Conservation (phyloP, 345 rosid genomes). For the Iberis pinnata region DNA sequence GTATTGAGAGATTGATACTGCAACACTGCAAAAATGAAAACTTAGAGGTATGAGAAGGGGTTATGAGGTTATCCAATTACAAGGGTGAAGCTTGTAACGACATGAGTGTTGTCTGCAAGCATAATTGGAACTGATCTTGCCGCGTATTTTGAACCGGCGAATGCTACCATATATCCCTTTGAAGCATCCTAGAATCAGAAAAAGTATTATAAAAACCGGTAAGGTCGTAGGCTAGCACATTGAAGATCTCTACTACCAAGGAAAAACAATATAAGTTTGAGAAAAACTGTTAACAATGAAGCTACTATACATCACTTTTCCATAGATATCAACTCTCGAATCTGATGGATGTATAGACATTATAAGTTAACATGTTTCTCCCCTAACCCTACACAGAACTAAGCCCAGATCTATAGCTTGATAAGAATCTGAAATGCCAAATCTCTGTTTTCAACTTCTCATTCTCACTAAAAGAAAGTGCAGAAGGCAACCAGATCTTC, state of each 20-base stretch:
- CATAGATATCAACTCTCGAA: not conserved
- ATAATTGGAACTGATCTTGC: slow-evolving; percentile 80
- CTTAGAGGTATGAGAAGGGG: too few relatives aligned
- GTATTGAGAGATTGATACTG: not conserved
- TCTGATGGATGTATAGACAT: not conserved
- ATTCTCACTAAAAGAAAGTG: not conserved
- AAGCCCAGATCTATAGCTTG: not conserved
- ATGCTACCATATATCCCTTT: slow-evolving; percentile 97
- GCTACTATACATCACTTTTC: not conserved
- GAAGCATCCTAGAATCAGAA: slow-evolving; percentile 40
- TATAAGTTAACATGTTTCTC: not conserved
- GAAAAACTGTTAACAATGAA: slow-evolving; percentile 1
- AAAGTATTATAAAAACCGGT: not conserved
- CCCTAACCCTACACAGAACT: not conserved
- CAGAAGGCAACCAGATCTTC: not conserved
- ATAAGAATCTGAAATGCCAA: not conserved
- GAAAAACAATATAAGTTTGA: not conserved
- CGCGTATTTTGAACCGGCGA: slow-evolving; percentile 93
- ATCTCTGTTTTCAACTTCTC: slow-evolving; percentile 14
- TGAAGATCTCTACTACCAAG: not conserved
- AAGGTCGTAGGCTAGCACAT: slow-evolving; percentile 2
- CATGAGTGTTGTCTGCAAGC: slow-evolving; percentile 62
- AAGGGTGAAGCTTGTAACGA: slow-evolving; percentile 88
- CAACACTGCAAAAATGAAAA: too few relatives aligned
- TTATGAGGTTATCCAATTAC: slow-evolving; percentile 40